Base-by-base conservation (phyloP, 495 filamentous ascomycete genomes). In the Penicillium bialowiezense region DNA sequence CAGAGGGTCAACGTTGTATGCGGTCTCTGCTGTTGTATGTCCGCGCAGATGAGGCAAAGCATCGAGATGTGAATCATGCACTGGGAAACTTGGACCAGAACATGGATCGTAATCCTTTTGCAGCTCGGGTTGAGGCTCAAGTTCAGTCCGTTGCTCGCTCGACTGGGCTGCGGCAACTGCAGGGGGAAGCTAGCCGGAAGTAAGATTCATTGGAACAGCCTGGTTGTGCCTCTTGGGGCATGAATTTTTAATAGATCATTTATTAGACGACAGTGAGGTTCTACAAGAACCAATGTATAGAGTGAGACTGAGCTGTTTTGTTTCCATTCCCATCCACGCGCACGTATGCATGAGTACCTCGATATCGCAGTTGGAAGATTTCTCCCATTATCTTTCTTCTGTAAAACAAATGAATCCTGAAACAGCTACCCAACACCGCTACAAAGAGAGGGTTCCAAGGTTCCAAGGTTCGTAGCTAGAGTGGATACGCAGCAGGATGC, bases 21-120 rank as follows among this genome's bases (percentile, higher is more conserved):
- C 79, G 73, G 49, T 88, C 96, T 62, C 70, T 96, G 40, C 70
- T 97, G 56, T 65, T 88, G 23, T 95, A 96, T 56, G 84, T 97
- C 42, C 79, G 91, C 8, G 90, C 89, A 0, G 91, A 96, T 63
- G 92, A 97, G 70, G 87, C 89, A 9, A 91, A 91, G 68, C 92
- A 97, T 66, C 75, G 92, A 7, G 91, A 96, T 63, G 90, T 96
- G 44, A 97, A 96, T 69, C 92, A 97, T 62, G 95, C 92, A 0
- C 64, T 96, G 41, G 83, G 84, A 36, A 95, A 95, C 58, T 67
- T 96, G 34, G 72, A 90, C 47, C 88, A 91, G 67, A 80, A 78
- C 23, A 72, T 81, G 13, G 92, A 97, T 63, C 89, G 89, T 7
- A 96, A 97, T 68, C 92, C 91, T n/a, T 96, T 89, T 58, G 80